Conservation (phyloP, 305 asterid genomes). For the Solanum hybrid region DNA sequence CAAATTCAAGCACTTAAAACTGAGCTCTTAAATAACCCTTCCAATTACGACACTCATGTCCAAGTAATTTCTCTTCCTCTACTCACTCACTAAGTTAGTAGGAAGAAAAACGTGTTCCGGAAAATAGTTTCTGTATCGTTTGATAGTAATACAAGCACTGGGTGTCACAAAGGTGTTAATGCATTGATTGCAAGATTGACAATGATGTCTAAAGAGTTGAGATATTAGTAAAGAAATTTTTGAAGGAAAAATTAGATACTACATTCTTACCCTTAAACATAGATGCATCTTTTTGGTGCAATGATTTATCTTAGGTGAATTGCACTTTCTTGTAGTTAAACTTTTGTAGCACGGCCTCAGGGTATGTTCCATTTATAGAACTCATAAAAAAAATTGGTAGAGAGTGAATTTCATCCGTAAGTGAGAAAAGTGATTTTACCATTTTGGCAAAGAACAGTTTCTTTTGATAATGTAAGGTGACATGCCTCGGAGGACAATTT, state of each 20-base stretch:
- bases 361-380: neutral
- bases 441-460: neutral
- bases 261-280: neutral
- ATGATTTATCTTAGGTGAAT: neutral
- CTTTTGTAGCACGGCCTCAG: neutral
- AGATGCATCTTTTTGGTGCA: neutral
- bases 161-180: neutral
- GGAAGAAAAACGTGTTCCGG: neutral
- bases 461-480: neutral
- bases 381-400: neutral
- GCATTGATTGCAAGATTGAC: neutral
- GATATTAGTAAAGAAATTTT: neutral
- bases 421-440: neutral
- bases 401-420: neutral
- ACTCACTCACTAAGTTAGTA: neutral
- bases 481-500: neutral
- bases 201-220: neutral
- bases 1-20: conserved; percentile 57
- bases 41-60: conserved; percentile 63
- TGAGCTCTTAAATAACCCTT: conserved; percentile 40
- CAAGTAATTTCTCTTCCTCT: conserved; percentile 35
- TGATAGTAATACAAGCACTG: neutral
- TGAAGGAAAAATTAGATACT: neutral
- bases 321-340: neutral
- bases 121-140: neutral